Percentiles rank a stretch among this genome's conserved stretches.
phyloP scores from a whole-genome alignment of 768 basidiomycete species.

The Saitozyma podzolica region DNA sequence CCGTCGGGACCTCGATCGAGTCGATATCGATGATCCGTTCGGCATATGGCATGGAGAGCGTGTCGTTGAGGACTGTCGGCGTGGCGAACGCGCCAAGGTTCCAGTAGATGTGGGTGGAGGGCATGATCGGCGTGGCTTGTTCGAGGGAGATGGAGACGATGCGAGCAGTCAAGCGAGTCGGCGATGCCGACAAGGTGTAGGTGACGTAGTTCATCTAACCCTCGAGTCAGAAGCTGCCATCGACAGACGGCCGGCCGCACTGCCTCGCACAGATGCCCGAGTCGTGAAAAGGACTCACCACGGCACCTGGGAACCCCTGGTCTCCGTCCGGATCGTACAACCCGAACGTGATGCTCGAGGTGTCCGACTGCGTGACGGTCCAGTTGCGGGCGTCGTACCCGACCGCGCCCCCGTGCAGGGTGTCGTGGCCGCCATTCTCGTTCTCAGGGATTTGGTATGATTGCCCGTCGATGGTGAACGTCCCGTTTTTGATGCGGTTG shows the following conservation, averaged over 20 bases:
- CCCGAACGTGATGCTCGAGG: conserved; percentile 60
- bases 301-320: conserved; percentile 61
- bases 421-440: conserved; percentile 56
- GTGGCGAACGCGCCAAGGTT: conserved; percentile 36
- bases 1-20: conserved; percentile 41
- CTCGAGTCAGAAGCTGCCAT: no score
- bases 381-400: conserved; percentile 66
- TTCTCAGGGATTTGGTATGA: conserved; percentile 29
- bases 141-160: conserved; percentile 29
- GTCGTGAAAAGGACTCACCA: conserved; percentile 17
- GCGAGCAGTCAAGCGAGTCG: conserved; percentile 24
- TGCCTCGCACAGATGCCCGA: neutral
- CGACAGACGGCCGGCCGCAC: no score
- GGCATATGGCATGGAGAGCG: conserved; percentile 31
- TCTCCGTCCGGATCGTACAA: conserved; percentile 59
- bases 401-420: conserved; percentile 61
- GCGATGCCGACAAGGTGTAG: conserved; percentile 21
- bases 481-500: conserved; percentile 35
- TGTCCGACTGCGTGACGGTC: conserved; percentile 57
- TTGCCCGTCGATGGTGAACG: conserved; percentile 24
- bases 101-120: conserved; percentile 45
- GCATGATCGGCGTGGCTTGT: conserved; percentile 35
- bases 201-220: conserved; percentile 30
- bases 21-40: conserved; percentile 34
- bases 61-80: conserved; percentile 29